Percentiles rank a stretch among this genome's conserved stretches.
Conservation (phyloP, 768 basidiomycete species). For the Pleurotus djamor region DNA sequence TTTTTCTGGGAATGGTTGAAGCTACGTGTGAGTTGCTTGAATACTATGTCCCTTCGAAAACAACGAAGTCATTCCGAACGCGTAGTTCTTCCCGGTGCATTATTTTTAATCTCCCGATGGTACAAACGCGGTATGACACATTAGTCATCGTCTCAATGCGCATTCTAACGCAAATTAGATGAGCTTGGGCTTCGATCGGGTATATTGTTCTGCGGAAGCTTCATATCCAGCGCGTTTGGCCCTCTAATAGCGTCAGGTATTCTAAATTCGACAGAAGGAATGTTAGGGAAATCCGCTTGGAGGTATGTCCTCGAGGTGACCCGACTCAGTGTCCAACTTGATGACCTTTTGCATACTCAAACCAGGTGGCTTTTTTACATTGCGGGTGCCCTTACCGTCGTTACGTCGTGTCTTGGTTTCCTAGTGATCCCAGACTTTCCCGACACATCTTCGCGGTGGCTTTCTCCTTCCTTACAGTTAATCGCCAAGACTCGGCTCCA, state of each 20-base stretch:
- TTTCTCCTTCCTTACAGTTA: constrained; percentile 51
- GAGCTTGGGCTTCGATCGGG: constrained; percentile 43
- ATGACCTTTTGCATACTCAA: not conserved
- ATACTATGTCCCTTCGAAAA: not conserved
- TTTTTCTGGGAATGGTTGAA: constrained; percentile 52
- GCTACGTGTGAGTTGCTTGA: constrained; percentile 28
- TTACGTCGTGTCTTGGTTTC: constrained; percentile 41
- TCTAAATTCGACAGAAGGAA: constrained; percentile 42
- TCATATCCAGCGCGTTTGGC: constrained; percentile 54
- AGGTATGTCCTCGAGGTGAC: constrained; percentile 24
- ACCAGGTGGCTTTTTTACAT: constrained; percentile 48
- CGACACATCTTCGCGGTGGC: constrained; percentile 40
- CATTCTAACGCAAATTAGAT: not conserved
- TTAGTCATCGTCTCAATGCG: not conserved
- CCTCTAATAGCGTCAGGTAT: constrained; percentile 48
- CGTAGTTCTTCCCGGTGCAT: constrained; percentile 28
- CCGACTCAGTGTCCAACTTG: not conserved
- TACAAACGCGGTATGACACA: constrained; percentile 39
- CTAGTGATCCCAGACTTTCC: constrained; percentile 51
- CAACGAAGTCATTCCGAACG: not conserved
- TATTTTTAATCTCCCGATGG: constrained; percentile 32
- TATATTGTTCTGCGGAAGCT: constrained; percentile 44
- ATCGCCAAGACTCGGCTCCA: constrained; percentile 59
- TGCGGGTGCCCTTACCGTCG: constrained; percentile 41
- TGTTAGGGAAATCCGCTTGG: constrained; percentile 50